Conservation (phyloP, 208 protist genomes). For the Porcisia hertigi region DNA sequence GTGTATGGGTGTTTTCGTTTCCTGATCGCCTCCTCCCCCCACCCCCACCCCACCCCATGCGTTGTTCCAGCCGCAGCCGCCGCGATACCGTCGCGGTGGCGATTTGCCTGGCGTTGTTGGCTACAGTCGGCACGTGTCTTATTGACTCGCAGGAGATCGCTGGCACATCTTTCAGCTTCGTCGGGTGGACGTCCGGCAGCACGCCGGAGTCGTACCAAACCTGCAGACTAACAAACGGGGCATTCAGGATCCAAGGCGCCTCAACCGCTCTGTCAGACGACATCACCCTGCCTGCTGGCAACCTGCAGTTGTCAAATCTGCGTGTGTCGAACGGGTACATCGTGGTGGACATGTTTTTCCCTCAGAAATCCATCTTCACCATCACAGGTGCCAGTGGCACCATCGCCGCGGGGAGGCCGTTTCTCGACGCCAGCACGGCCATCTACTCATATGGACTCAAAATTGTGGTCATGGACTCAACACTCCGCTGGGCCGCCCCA, state of each 20-base stretch:
- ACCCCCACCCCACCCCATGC: background rate
- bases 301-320: background rate
- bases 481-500: background rate
- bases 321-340: slow-evolving; percentile 1
- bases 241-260: slow-evolving; percentile 2
- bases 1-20: too few relatives aligned
- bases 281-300: background rate
- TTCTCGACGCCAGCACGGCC: slow-evolving; percentile 3
- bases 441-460: background rate
- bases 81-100: background rate
- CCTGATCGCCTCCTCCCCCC: background rate
- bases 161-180: background rate
- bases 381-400: slow-evolving; percentile 3
- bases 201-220: background rate
- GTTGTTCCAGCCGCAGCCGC: background rate
- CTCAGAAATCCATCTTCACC: background rate
- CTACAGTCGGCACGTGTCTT: background rate
- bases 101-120: slow-evolving; percentile 2
- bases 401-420: background rate
- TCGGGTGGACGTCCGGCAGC: background rate
- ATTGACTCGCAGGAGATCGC: slow-evolving; percentile 6
- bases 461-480: slow-evolving; percentile 6
- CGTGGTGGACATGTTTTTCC: background rate
- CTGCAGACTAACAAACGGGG: background rate
- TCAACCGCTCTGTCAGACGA: background rate